These are phyloP conservation scores for Didymella exigua DNA, from an alignment of 2,329 filamentous ascomycete genomes.

Conservation along the genomic window DNA sequence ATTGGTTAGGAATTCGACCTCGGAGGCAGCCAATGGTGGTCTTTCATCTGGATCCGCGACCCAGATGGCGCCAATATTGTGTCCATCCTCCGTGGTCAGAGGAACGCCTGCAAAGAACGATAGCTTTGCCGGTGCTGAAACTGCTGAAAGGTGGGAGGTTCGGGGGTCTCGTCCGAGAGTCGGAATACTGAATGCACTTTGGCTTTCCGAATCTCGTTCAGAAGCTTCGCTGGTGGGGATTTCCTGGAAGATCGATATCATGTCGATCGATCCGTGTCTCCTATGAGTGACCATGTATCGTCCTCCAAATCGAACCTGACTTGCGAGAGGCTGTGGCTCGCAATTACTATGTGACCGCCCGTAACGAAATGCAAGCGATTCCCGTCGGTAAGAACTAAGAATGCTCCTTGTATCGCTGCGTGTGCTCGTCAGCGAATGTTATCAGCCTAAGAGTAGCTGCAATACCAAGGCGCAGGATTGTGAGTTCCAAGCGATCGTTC, in stretches of 20 bases:
- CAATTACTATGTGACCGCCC: background rate
- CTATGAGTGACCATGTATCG: background rate
- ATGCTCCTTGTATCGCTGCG: background rate
- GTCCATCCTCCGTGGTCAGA: constrained; percentile 9
- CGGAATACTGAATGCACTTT: background rate
- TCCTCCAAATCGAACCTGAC: background rate
- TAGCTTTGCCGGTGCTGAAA: background rate
- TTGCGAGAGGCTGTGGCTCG: background rate
- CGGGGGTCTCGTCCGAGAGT: background rate
- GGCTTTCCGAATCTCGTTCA: background rate
- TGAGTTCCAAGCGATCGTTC: constrained; percentile 1
- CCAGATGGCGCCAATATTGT: constrained; percentile 21
- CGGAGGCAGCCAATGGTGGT: background rate
- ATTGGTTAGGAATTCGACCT: constrained; percentile 8
- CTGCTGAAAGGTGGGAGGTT: background rate
- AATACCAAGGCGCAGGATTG: constrained; percentile 4
- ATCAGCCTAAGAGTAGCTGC: background rate
- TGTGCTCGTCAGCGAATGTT: background rate
- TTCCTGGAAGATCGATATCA: constrained; percentile 1
- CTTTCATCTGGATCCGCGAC: constrained; percentile 10
- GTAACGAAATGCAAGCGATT: background rate
- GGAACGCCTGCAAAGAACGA: constrained; percentile 18
- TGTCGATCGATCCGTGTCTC: background rate
- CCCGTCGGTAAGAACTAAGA: background rate
- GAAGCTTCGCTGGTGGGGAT: background rate